Evolutionary conservation across 2,329 filamentous ascomycete species (phyloP), one percentile per base, ranked within the genome.

Genomic region (Sporothrix sp.): DNA sequence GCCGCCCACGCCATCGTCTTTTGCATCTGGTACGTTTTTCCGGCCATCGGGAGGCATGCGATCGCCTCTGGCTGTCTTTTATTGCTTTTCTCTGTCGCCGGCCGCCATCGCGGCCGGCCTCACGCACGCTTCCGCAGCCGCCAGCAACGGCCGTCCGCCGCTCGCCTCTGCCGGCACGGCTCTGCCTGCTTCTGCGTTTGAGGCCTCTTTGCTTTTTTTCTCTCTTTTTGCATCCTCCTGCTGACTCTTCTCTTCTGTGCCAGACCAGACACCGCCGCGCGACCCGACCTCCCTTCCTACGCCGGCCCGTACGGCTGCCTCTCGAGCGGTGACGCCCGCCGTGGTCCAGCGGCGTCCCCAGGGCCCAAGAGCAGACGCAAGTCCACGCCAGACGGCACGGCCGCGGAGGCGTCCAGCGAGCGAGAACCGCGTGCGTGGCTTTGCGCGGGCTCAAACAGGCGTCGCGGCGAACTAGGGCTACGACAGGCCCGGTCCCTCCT

Each of bases 11-110:
- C 49, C 43, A 38, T 55, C 39, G 3, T 40, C 35, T 49, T 14
- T 47, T 55, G 50, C 44, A 39, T 51, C 50, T 48, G 53, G 55
- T 57, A 57, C 48, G 55, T 55, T 43, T 53, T 36, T 38, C 48
- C 35, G 47, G 21, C 25, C 36, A 50, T 50, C 44, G 47, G 36
- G 8, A 39, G 9, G 16, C 49, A 49, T 51, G 55, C 55, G 55
- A 57, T 55, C 50, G 27, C 43, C 25, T 25, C 50, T 44, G 37
- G 3, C 9, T 38, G 33, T 21, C 13, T 38, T 53, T 57, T 56
- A 52, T 27, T 38, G 18, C 36, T 21, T 51, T 49, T 16, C 16
- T 38, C 20, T 39, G 16, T 52, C 33, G 45, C 3, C 16, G 33
- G 23, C 25, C 43, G 32, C 23, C 16, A 37, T 50, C 20, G 28